Percentiles rank a stretch among this genome's conserved stretches.
Conservation (phyloP, 1,139 yeast genomes). For the Wickerhamiella pararugosa region DNA sequence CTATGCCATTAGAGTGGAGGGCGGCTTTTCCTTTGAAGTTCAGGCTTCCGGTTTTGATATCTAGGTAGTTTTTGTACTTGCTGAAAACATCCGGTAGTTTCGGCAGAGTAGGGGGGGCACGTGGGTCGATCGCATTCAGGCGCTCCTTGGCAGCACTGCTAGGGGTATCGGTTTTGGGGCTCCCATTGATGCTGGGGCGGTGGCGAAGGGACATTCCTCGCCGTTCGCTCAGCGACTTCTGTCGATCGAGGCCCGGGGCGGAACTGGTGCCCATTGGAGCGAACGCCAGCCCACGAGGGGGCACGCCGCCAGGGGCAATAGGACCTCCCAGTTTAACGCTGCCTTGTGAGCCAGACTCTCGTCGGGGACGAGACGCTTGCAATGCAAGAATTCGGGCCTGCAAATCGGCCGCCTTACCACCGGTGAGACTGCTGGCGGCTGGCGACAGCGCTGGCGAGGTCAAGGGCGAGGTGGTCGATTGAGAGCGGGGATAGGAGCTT, state of each 20-base stretch:
- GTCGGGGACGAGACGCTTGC: conserved; percentile 23
- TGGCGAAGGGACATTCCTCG: too few species aligned
- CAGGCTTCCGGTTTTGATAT: conserved; percentile 78
- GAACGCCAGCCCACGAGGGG: too few species aligned
- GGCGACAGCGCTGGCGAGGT: conserved; percentile 5
- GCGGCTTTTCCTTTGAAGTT: conserved; percentile 92
- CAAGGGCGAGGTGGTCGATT: background rate
- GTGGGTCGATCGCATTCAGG: too few species aligned
- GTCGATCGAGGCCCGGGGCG: too few species aligned
- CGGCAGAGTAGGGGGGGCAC: too few species aligned
- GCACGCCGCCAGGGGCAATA: too few species aligned
- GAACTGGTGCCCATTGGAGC: too few species aligned
- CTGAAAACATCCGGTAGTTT: conserved; percentile 34
- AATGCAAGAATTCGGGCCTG: conserved; percentile 66
- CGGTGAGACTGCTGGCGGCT: conserved; percentile 10
- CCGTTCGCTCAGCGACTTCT: background rate
- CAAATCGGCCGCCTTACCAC: conserved; percentile 39
- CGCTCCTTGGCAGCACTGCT: too few species aligned
- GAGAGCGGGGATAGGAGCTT: too few species aligned
- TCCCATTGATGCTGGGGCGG: too few species aligned
- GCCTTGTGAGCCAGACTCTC: background rate
- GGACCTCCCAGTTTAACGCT: too few species aligned
- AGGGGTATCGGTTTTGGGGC: too few species aligned
- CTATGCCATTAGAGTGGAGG: conserved; percentile 79
- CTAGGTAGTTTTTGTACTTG: conserved; percentile 73